Conservation (phyloP, 208 protist genomes). For the Angomonas deanei region DNA sequence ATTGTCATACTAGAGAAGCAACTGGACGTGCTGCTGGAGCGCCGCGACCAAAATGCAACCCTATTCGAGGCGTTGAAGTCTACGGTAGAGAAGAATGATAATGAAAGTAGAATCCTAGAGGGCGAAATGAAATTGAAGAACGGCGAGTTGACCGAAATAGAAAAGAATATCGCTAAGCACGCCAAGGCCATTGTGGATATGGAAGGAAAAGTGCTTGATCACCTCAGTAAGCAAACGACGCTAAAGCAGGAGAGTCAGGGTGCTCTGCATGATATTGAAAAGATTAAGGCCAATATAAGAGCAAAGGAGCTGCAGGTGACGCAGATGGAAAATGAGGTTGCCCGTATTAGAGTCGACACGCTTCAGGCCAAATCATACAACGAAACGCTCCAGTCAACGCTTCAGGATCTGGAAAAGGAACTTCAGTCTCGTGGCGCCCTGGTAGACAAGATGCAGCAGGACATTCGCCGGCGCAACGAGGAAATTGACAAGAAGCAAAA, state of each 20-base stretch:
- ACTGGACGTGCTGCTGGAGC: conserved; percentile 75
- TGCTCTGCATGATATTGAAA: conserved; percentile 86
- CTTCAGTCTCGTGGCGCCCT: conserved; percentile 84
- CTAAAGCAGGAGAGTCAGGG: conserved; percentile 91
- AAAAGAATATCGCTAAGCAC: conserved; percentile 82
- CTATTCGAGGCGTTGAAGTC: conserved; percentile 70
- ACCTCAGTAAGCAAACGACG: conserved; percentile 88
- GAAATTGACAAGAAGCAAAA: conserved; percentile 96
- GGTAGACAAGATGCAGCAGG: conserved; percentile 93
- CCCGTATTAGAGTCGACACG: conserved; percentile 92
- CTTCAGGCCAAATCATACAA: conserved; percentile 92
- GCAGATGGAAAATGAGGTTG: conserved; percentile 95
- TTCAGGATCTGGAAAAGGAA: conserved; percentile 88
- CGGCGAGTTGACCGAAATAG: conserved; percentile 53
- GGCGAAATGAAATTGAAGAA: conserved; percentile 68
- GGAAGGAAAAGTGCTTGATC: conserved; percentile 83
- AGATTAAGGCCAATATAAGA: conserved; percentile 84
- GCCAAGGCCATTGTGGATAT: conserved; percentile 81
- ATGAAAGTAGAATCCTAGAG: conserved; percentile 80
- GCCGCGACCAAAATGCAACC: conserved; percentile 72
- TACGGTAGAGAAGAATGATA: conserved; percentile 71
- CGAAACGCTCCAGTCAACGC: conserved; percentile 79
- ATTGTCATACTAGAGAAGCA: conserved; percentile 86
- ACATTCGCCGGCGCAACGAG: conserved; percentile 92
- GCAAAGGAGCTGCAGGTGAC: conserved; percentile 92